Percentiles rank a stretch among this genome's conserved stretches.
Conservation (phyloP, 2,329 filamentous ascomycete genomes). For the Leptographium flavum region DNA sequence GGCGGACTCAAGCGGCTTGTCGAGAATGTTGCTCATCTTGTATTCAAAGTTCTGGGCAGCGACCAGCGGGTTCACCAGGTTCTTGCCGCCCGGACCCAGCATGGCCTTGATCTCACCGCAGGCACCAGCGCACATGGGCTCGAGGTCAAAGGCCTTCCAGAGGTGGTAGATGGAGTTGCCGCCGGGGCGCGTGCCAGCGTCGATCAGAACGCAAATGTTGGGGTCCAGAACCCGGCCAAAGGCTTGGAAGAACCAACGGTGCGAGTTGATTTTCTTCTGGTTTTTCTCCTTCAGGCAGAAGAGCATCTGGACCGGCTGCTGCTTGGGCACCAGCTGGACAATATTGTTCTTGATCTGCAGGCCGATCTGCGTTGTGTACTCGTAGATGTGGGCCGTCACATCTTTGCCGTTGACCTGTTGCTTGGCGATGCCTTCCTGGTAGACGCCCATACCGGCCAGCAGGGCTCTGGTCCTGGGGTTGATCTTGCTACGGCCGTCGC, state of each 20-base stretch:
- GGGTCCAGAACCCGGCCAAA: conserved; percentile 87
- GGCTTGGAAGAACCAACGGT: conserved; percentile 97
- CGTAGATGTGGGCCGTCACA: conserved; percentile 95
- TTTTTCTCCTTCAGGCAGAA: conserved; percentile 99
- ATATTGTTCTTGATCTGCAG: conserved; percentile 82
- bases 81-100: conserved; percentile 71
- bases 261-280: conserved; percentile 99
- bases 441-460: conserved; percentile 85
- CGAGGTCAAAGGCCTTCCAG: conserved; percentile 96
- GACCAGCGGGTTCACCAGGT: conserved; percentile 83
- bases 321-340: conserved; percentile 70
- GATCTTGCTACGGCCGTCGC: conserved; percentile 93
- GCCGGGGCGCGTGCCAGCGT: conserved; percentile 90
- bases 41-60: conserved; percentile 99
- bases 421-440: conserved; percentile 96
- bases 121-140: conserved; percentile 93
- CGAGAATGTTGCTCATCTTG: conserved; percentile 99
- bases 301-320: conserved; percentile 86
- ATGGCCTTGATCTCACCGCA: conserved; percentile 99
- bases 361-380: conserved; percentile 78
- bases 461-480: conserved; percentile 82
- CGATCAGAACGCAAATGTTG: conserved; percentile 91
- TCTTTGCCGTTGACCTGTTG: conserved; percentile 95
- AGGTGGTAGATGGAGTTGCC: conserved; percentile 92
- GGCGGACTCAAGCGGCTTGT: conserved; percentile 92